Evolutionary conservation across 202 grass and related monocot genomes (phyloP).

Genomic region (Elaeis oleifera): DNA sequence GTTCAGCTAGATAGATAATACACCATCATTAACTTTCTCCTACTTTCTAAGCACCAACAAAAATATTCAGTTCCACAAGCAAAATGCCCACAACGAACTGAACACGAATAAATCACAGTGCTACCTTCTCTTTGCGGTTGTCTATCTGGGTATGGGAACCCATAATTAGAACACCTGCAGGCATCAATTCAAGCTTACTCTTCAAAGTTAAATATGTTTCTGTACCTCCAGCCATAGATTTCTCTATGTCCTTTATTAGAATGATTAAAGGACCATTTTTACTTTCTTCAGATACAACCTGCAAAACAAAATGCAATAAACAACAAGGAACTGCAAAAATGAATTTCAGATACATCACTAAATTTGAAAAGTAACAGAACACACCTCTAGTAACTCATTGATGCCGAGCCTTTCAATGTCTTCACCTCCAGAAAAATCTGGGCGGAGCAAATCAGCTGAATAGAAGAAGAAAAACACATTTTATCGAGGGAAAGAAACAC

Average conservation of each 20-base stretch:
- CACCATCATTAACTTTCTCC: too few relatives aligned
- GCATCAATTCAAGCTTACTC: slow-evolving; percentile 65
- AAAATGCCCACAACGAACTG: too few relatives aligned
- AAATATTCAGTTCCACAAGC: too few relatives aligned
- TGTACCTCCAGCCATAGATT: slow-evolving; percentile 79
- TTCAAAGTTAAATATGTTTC: slow-evolving; percentile 68
- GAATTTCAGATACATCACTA: too few relatives aligned
- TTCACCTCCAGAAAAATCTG: slow-evolving; percentile 47
- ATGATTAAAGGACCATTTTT: slow-evolving; percentile 81
- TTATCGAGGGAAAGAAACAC: slow-evolving; percentile 9
- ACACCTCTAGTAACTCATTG: slow-evolving; percentile 79
- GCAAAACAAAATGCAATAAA: slow-evolving; percentile 19
- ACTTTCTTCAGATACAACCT: slow-evolving; percentile 91
- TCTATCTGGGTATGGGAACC: slow-evolving; percentile 85
- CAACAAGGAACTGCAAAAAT: too few relatives aligned
- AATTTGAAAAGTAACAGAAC: not conserved
- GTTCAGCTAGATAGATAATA: too few relatives aligned
- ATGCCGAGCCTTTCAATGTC: slow-evolving; percentile 84
- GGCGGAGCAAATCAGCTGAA: slow-evolving; percentile 76
- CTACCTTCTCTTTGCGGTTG: slow-evolving; percentile 99
- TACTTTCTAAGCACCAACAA: too few relatives aligned
- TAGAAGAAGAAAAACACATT: not conserved
- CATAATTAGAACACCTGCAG: slow-evolving; percentile 85
- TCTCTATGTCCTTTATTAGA: slow-evolving; percentile 89
- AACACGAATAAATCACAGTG: too few relatives aligned